A percentile compares a stretch with the other conserved stretches of the same genome.
phyloP scores from a whole-genome alignment of 1,284 basidiomycete species.

The Fomitiporia mediterranea region DNA sequence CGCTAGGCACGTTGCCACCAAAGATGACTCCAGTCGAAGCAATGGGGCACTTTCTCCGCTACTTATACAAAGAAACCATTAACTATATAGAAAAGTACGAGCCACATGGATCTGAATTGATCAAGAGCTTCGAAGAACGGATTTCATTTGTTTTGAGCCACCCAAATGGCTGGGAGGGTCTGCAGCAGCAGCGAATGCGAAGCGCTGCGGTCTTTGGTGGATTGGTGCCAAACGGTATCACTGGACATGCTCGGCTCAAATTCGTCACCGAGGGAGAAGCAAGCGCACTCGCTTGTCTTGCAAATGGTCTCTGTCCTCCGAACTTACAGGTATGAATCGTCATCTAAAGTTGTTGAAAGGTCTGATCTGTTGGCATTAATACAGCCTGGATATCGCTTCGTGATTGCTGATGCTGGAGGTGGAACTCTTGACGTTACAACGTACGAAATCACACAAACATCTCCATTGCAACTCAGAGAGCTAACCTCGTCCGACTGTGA shows the following conservation, averaged over 20 bases:
- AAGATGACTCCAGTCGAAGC: constrained; percentile 62
- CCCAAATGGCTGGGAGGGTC: constrained; percentile 79
- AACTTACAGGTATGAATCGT: constrained; percentile 53
- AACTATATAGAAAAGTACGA: constrained; percentile 71
- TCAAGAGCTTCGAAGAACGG: constrained; percentile 57
- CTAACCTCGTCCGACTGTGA: constrained; percentile 75
- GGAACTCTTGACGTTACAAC: constrained; percentile 76
- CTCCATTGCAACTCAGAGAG: constrained; percentile 75
- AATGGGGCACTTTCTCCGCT: constrained; percentile 71
- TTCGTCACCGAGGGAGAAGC: constrained; percentile 80
- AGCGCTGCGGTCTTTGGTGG: constrained; percentile 61
- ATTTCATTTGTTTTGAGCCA: constrained; percentile 70
- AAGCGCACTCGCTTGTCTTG: constrained; percentile 69
- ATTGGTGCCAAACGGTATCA: constrained; percentile 63
- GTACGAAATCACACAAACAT: constrained; percentile 60
- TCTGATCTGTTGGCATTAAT: not conserved
- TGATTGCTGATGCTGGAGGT: constrained; percentile 74
- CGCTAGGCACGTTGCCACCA: constrained; percentile 55
- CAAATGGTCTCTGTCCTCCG: constrained; percentile 67
- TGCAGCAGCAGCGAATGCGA: constrained; percentile 71
- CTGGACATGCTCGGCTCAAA: constrained; percentile 59
- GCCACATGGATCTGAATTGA: constrained; percentile 58
- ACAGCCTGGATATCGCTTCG: constrained; percentile 59
- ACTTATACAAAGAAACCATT: constrained; percentile 64
- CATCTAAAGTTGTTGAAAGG: too few relatives aligned